Conservation (phyloP, 176 grass and related monocot genomes). For the Thinopyrum elongatum region DNA sequence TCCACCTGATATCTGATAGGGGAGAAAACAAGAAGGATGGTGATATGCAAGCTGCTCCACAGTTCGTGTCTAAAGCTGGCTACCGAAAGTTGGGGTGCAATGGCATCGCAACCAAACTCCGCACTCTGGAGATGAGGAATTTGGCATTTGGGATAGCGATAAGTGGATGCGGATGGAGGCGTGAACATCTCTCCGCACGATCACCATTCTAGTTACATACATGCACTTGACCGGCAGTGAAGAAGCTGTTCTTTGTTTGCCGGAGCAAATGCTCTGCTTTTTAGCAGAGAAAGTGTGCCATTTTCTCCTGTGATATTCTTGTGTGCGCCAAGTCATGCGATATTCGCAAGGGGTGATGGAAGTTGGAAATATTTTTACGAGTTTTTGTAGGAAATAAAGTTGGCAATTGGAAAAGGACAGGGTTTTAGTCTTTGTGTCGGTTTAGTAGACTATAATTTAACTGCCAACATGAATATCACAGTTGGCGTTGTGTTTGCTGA, state of each 20-base stretch:
- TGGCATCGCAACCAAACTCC: neutral
- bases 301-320: neutral
- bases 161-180: neutral
- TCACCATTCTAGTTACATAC: neutral
- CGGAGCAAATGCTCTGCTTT: neutral
- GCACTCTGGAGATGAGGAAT: neutral
- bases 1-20: neutral
- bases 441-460: neutral
- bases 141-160: neutral
- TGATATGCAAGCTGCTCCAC: neutral
- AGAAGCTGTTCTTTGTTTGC: neutral
- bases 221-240: neutral
- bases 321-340: neutral
- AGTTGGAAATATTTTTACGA: neutral
- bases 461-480: too few relatives aligned
- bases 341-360: neutral
- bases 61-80: neutral
- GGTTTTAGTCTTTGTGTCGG: neutral
- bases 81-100: constrained; percentile 34
- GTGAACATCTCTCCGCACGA: neutral
- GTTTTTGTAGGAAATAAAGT: neutral
- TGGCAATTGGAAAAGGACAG: neutral
- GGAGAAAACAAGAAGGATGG: neutral
- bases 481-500: too few relatives aligned
- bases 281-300: neutral